A percentile compares a stretch with the other conserved stretches of the same genome.
Conservation (phyloP, 2,329 filamentous ascomycete species). For the Mycocentrospora acerina region DNA sequence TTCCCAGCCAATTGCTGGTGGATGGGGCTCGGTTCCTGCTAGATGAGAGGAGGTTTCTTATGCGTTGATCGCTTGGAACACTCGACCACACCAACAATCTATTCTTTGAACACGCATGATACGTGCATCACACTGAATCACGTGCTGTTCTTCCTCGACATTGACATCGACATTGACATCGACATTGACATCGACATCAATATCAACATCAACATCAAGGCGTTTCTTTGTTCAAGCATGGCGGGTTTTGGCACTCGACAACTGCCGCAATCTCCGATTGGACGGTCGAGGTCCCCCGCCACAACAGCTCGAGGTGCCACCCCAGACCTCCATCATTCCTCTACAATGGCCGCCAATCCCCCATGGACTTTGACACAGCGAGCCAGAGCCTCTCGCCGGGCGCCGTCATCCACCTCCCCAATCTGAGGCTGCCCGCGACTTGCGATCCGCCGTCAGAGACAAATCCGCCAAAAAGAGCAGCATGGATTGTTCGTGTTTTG, state of each 20-base stretch:
- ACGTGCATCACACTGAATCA: no score
- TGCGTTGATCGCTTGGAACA: conserved; percentile 14
- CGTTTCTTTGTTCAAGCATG: conserved; percentile 1
- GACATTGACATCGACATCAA: no score
- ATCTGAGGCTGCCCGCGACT: conserved; percentile 71
- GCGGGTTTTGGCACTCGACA: conserved; percentile 17
- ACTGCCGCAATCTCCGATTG: conserved; percentile 31
- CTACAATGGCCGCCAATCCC: background rate
- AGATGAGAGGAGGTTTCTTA: conserved; percentile 27
- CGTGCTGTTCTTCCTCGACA: no score
- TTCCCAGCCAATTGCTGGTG: conserved; percentile 27
- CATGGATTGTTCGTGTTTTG: conserved; percentile 74
- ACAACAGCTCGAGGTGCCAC: conserved; percentile 14
- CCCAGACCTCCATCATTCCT: no score
- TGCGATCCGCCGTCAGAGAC: conserved; percentile 79
- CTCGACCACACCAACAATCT: no score
- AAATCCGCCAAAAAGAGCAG: conserved; percentile 70
- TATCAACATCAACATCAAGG: no score
- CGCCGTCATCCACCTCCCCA: conserved; percentile 39
- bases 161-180: no score
- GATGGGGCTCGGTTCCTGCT: conserved; percentile 30
- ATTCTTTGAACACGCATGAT: no score
- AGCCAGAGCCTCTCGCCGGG: conserved; percentile 42
- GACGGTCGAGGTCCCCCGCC: conserved; percentile 19
- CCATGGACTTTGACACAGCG: conserved; percentile 39